Base-by-base conservation (phyloP, 306 rosid species). In the Sicyos edulis region DNA sequence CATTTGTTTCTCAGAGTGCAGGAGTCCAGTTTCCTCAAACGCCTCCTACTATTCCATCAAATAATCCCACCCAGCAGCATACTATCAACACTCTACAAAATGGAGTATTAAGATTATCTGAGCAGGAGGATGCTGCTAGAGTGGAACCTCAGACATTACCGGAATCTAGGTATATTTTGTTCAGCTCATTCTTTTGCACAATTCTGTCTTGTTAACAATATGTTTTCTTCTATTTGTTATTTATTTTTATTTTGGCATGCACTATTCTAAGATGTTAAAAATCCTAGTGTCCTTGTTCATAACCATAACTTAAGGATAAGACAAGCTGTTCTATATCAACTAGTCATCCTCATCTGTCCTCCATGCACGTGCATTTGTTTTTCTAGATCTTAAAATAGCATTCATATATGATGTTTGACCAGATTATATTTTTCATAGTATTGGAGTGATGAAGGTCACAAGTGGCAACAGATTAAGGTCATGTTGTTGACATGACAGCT, bases 1-100 rank as follows among this genome's bases (percentile, higher is more conserved):
- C 78, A 64, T 72, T 44, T 75, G 34, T 77, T 80, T 75, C 72
- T 70, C 90, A 92, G 98, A 90, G 81, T 85, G 91, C 96, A 37
- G 96, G 98, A 68, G 90, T 90, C 73, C 86, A 90, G 77, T 92
- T 92, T 80, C 85, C 89, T 74, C 91, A 85, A 84, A 80, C 91
- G 75, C 83, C 85, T 53, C 83, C 67, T 78, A 76, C 77, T 51
- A 85, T 83, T 54, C 76, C 86, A 81, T 67, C 88, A 79, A 78
- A 78, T 76, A 69, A 69, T 76, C 83, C 87, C 65, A 75, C 60
- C 32, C 76, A 80, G 87, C 87, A 77, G 71, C 73, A 68, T 75
- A 78, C 74, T 45, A 79, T 68, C 17, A 67, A 71, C 17, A 67
- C 72, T 61, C 52, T 70, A 71, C 86, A 82, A 62, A 86, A 78